phyloP scores from a whole-genome alignment of 208 protist genomes.

The Acanthamoeba healyi region DNA sequence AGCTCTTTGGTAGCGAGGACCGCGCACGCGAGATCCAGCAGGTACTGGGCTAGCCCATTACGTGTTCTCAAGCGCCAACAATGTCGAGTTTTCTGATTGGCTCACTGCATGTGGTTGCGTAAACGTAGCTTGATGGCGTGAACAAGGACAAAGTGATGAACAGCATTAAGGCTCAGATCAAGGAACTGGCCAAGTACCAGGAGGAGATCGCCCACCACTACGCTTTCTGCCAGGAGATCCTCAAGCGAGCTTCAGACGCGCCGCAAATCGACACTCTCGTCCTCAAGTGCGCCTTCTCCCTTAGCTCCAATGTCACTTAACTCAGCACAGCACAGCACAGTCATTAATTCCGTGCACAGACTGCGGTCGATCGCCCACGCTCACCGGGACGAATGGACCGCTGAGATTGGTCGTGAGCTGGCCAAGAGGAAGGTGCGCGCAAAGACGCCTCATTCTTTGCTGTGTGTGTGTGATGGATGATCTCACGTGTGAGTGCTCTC shows the following conservation, averaged over 20 bases:
- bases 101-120: background rate
- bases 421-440: background rate
- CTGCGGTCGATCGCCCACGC: background rate
- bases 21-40: slow-evolving; percentile 5
- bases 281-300: background rate
- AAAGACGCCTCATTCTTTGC: background rate
- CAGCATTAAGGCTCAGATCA: slow-evolving; percentile 21
- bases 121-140: background rate
- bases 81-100: no score
- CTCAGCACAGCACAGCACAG: background rate
- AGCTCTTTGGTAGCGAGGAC: slow-evolving; percentile 42
- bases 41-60: background rate
- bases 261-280: slow-evolving; percentile 21
- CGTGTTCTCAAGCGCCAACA: no score
- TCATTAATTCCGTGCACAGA: background rate
- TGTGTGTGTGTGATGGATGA: background rate
- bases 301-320: no score
- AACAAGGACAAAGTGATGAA: background rate
- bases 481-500: background rate
- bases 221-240: slow-evolving; percentile 40
- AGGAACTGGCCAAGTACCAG: slow-evolving; percentile 59
- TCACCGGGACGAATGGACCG: background rate
- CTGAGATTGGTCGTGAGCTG: slow-evolving; percentile 8
- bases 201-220: slow-evolving; percentile 59
- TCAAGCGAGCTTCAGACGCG: slow-evolving; percentile 29